phyloP scores from a whole-genome alignment of 1,284 basidiomycete species.

The Neonothopanus nambi region DNA sequence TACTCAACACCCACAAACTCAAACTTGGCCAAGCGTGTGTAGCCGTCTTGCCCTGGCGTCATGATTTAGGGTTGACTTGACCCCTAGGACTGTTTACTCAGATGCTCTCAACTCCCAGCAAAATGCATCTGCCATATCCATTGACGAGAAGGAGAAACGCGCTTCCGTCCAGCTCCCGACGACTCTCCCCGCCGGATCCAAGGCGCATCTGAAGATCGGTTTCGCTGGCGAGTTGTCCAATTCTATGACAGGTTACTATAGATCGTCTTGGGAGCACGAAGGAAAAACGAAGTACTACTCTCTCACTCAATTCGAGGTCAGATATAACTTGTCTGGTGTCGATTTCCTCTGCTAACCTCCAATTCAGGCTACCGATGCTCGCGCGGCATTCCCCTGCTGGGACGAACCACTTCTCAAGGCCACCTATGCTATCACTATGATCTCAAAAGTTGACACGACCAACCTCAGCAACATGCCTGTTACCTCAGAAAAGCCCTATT shows the following conservation, averaged over 20 bases:
- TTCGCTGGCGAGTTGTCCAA: slow-evolving; percentile 68
- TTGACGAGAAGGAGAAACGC: slow-evolving; percentile 68
- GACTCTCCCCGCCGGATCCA: slow-evolving; percentile 61
- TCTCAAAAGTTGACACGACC: slow-evolving; percentile 78
- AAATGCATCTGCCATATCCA: slow-evolving; percentile 44
- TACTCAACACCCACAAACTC: slow-evolving; percentile 75
- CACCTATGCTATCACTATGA: slow-evolving; percentile 80
- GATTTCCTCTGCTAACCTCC: slow-evolving; percentile 23
- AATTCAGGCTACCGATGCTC: slow-evolving; percentile 84
- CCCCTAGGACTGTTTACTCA: slow-evolving; percentile 54
- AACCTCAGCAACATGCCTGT: slow-evolving; percentile 89
- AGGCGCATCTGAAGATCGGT: slow-evolving; percentile 60
- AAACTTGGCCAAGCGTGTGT: slow-evolving; percentile 63
- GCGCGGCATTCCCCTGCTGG: slow-evolving; percentile 86
- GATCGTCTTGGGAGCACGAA: slow-evolving; percentile 54
- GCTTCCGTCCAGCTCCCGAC: slow-evolving; percentile 58
- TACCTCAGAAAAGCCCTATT: slow-evolving; percentile 52
- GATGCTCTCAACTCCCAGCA: slow-evolving; percentile 58
- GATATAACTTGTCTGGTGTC: slow-evolving; percentile 8
- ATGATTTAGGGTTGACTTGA: neutral
- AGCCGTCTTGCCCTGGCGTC: neutral
- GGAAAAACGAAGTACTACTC: slow-evolving; percentile 69
- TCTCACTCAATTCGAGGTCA: slow-evolving; percentile 80
- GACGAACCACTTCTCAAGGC: slow-evolving; percentile 95
- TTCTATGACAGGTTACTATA: slow-evolving; percentile 77